Evolutionary conservation across 2,329 filamentous ascomycete species (phyloP).

Genomic region (Trichoderma polysporum): DNA sequence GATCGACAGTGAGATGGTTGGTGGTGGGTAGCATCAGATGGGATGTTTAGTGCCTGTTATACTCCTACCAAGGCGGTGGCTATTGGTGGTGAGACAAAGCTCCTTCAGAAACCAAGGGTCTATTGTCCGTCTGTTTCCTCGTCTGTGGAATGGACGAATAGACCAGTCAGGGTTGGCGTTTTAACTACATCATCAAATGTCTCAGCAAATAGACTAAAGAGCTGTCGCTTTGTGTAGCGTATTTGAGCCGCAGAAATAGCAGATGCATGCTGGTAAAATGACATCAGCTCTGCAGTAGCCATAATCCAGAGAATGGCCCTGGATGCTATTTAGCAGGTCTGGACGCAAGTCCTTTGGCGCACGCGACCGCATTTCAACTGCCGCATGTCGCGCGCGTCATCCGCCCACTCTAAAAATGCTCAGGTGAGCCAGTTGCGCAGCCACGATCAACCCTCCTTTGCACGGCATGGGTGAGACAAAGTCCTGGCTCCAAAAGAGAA

Average conservation of each 20-base stretch:
- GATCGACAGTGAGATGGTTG: background rate
- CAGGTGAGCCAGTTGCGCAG: constrained; percentile 15
- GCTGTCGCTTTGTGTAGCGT: background rate
- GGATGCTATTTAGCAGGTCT: background rate
- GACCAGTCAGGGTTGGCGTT: background rate
- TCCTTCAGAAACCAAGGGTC: too few species aligned
- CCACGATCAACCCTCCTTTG: background rate
- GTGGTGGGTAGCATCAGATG: background rate
- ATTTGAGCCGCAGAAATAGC: background rate
- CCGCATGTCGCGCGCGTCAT: constrained; percentile 12
- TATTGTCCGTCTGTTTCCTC: background rate
- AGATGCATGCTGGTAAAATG: background rate
- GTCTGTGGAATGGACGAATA: background rate
- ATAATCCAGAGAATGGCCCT: background rate
- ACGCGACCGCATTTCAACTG: constrained; percentile 1
- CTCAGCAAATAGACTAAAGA: background rate
- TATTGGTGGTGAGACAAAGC: background rate
- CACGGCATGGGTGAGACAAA: background rate
- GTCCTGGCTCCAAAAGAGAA: background rate
- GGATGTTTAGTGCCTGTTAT: background rate
- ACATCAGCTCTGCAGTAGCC: background rate
- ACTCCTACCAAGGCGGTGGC: background rate
- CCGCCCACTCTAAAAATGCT: constrained; percentile 4
- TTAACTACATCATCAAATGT: background rate
- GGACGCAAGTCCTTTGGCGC: background rate